Evolutionary conservation across 2,329 filamentous ascomycete genomes (phyloP).

Genomic region (Epicoccum nigrum): DNA sequence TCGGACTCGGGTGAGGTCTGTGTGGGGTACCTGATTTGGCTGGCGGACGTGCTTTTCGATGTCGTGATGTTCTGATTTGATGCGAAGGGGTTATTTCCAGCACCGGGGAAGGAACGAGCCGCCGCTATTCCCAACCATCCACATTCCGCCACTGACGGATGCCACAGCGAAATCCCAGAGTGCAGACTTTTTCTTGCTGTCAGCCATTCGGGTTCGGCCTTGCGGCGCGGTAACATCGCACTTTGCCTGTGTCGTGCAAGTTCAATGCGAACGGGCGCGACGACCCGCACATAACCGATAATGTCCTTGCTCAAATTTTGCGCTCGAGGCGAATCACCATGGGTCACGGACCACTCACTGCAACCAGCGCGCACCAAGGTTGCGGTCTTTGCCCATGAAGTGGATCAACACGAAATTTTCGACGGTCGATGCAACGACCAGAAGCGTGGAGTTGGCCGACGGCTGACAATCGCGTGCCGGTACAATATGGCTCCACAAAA

Average conservation of each 20-base stretch:
- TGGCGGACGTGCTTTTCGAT: slow-evolving; percentile 1
- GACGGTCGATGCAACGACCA: slow-evolving; percentile 29
- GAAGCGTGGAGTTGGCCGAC: slow-evolving; percentile 36
- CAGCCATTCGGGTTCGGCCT: slow-evolving; percentile 13
- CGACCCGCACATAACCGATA: slow-evolving; percentile 34
- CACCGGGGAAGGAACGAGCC: slow-evolving; percentile 36
- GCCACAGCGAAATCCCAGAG: slow-evolving; percentile 22
- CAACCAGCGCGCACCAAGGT: slow-evolving; percentile 23
- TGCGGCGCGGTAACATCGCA: slow-evolving; percentile 21
- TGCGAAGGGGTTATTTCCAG: slow-evolving; percentile 21
- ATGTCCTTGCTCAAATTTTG: slow-evolving; percentile 31
- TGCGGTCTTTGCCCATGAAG: slow-evolving; percentile 24
- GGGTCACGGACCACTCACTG: slow-evolving; percentile 25
- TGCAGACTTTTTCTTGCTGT: slow-evolving; percentile 37
- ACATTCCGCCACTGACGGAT: slow-evolving; percentile 22
- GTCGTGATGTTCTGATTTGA: slow-evolving; percentile 9
- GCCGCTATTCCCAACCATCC: slow-evolving; percentile 22
- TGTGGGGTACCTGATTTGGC: slow-evolving; percentile 12
- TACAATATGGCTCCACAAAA: slow-evolving; percentile 28
- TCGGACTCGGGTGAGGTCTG: slow-evolving; percentile 21
- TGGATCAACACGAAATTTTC: slow-evolving; percentile 45
- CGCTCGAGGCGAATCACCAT: slow-evolving; percentile 28
- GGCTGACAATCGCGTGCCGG: slow-evolving; percentile 27
- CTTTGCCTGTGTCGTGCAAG: slow-evolving; percentile 10
- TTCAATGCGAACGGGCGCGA: slow-evolving; percentile 20